Evolutionary conservation across 176 grass and related monocot genomes (phyloP).

Genomic region (Eragrostis curvula): DNA sequence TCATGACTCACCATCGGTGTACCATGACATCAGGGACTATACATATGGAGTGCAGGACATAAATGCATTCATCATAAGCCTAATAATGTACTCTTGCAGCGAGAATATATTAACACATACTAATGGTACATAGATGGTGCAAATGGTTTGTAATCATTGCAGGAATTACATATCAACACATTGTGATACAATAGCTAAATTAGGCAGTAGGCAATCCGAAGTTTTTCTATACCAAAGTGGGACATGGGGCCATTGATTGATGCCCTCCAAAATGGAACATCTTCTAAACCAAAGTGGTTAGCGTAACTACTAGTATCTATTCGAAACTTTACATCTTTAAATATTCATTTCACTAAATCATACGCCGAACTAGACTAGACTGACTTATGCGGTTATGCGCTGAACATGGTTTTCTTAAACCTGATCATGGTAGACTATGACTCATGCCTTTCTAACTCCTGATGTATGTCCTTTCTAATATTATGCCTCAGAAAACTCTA

Average conservation of each 20-base stretch:
- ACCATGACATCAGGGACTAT: neutral
- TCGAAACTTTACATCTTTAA: neutral
- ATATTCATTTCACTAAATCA: neutral
- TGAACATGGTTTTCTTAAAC: neutral
- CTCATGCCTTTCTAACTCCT: neutral
- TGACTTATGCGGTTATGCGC: neutral
- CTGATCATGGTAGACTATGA: neutral
- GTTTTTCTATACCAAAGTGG: neutral
- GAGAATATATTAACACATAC: neutral
- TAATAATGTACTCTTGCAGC: neutral
- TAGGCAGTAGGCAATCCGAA: neutral
- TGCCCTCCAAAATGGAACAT: too few species aligned
- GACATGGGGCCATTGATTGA: neutral
- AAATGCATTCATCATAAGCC: too few species aligned
- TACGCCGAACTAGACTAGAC: neutral
- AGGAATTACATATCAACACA: neutral
- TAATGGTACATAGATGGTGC: neutral
- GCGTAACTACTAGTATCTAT: neutral
- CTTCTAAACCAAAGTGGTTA: too few species aligned
- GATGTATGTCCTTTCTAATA: neutral
- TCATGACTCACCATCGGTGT: neutral
- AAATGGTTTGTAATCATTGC: neutral
- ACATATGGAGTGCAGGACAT: neutral
- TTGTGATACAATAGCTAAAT: neutral
- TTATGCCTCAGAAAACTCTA: conserved; percentile 14